phyloP scores from a whole-genome alignment of 1,284 basidiomycete genomes.

The Leccinum subrobustum region DNA sequence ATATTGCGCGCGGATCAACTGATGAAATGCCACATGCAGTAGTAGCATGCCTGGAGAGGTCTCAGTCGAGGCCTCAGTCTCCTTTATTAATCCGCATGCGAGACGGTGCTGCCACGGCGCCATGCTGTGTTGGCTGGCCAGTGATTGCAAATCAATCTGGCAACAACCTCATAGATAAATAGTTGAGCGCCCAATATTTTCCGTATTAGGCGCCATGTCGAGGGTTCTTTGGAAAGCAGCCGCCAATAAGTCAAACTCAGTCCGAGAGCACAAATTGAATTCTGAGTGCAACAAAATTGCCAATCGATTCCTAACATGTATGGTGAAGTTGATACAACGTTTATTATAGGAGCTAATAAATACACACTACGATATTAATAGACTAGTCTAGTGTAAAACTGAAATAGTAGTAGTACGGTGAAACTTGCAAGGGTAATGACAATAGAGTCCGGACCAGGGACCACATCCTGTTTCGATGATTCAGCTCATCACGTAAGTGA shows the following conservation, averaged over 20 bases:
- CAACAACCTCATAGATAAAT: background rate
- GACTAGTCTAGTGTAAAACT: background rate
- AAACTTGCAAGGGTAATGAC: background rate
- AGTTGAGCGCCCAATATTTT: background rate
- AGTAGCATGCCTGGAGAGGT: background rate
- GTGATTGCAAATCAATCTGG: background rate
- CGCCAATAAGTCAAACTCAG: background rate
- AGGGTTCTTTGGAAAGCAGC: background rate
- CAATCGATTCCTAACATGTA: background rate
- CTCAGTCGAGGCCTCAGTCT: background rate
- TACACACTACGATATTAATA: background rate
- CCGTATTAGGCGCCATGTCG: slow-evolving; percentile 5
- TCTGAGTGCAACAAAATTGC: background rate
- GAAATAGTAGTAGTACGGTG: slow-evolving; percentile 3
- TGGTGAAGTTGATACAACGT: background rate
- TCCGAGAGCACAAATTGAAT: background rate
- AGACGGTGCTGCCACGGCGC: slow-evolving; percentile 3
- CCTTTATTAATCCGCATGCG: background rate
- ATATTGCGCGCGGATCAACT: background rate
- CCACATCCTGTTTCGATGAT: background rate
- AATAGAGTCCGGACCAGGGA: background rate
- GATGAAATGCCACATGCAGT: background rate
- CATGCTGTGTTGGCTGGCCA: slow-evolving; percentile 5
- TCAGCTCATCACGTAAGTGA: slow-evolving; percentile 1
- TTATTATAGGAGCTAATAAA: background rate